These are phyloP conservation scores for Suillus discolor DNA, from an alignment of 768 basidiomycete genomes.

Conservation along the genomic window DNA sequence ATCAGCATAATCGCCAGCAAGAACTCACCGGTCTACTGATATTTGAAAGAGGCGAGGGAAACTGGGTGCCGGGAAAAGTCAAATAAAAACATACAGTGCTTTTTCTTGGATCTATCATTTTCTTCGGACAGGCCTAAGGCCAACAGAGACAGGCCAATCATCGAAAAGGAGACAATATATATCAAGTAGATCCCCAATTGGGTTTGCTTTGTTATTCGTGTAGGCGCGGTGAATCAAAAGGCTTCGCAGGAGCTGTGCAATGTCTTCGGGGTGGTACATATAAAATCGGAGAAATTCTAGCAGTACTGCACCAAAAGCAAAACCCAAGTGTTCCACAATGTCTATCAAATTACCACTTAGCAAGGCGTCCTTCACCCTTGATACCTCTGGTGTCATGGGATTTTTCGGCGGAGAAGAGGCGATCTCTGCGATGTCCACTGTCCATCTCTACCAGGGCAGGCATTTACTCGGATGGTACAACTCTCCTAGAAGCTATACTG, in stretches of 20 bases:
- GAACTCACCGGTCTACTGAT: too few relatives aligned
- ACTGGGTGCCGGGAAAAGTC: too few relatives aligned
- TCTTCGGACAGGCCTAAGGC: too few relatives aligned
- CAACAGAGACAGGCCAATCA: too few relatives aligned
- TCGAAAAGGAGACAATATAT: too few relatives aligned
- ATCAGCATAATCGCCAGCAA: too few relatives aligned
- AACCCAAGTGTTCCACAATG: neutral
- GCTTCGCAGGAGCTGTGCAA: too few relatives aligned
- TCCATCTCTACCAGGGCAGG: conserved; percentile 34
- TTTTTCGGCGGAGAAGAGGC: conserved; percentile 42
- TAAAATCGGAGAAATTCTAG: neutral
- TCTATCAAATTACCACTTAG: conserved; percentile 13
- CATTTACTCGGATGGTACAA: conserved; percentile 41
- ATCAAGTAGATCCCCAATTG: neutral
- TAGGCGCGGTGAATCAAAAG: too few relatives aligned
- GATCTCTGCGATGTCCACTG: conserved; percentile 38
- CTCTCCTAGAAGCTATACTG: conserved; percentile 36
- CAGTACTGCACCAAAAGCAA: too few relatives aligned
- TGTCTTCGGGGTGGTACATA: neutral
- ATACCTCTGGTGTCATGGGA: conserved; percentile 35
- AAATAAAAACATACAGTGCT: too few relatives aligned
- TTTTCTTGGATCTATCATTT: too few relatives aligned
- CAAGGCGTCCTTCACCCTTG: conserved; percentile 20
- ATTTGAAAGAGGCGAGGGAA: too few relatives aligned
- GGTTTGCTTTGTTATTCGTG: neutral